A percentile compares a stretch with the other conserved stretches of the same genome.
Conservation (phyloP, 1,139 yeast genomes). For the Debaryomyces subglobosus region DNA sequence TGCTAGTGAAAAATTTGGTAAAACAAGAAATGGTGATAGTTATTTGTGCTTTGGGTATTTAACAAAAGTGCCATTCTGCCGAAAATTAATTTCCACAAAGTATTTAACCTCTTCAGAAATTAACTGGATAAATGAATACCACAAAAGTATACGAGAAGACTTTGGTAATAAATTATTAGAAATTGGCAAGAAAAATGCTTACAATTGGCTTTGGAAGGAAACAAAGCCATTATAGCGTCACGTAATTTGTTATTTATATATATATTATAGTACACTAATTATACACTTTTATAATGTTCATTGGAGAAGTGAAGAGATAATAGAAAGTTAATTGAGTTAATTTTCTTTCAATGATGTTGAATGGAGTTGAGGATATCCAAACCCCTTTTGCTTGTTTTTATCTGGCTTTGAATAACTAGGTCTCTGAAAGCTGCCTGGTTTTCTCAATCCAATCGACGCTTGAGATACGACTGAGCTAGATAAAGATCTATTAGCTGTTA, state of each 20-base stretch:
- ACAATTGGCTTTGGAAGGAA: constrained; percentile 43
- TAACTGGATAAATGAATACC: constrained; percentile 55
- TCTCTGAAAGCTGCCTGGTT: constrained; percentile 56
- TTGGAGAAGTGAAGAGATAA: neutral
- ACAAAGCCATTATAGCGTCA: constrained; percentile 31
- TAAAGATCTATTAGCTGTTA: constrained; percentile 16
- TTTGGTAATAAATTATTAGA: constrained; percentile 37
- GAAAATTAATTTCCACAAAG: constrained; percentile 44
- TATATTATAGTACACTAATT: constrained; percentile 4
- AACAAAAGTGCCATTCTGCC: constrained; percentile 58
- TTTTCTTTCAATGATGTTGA: constrained; percentile 25
- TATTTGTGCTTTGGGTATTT: constrained; percentile 51
- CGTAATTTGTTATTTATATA: neutral
- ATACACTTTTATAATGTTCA: neutral
- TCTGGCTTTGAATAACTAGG: constrained; percentile 24
- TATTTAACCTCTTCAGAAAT: constrained; percentile 44
- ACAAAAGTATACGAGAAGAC: constrained; percentile 39
- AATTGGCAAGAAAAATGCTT: constrained; percentile 43
- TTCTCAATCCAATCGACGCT: constrained; percentile 36
- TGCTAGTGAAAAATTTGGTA: constrained; percentile 33
- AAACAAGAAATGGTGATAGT: constrained; percentile 36
- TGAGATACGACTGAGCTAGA: constrained; percentile 9
- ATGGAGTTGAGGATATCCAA: constrained; percentile 28
- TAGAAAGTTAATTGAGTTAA: neutral
- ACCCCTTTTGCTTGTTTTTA: constrained; percentile 23